Evolutionary conservation across 495 filamentous ascomycete species (phyloP).

Genomic region (Cercophora newfieldiana): DNA sequence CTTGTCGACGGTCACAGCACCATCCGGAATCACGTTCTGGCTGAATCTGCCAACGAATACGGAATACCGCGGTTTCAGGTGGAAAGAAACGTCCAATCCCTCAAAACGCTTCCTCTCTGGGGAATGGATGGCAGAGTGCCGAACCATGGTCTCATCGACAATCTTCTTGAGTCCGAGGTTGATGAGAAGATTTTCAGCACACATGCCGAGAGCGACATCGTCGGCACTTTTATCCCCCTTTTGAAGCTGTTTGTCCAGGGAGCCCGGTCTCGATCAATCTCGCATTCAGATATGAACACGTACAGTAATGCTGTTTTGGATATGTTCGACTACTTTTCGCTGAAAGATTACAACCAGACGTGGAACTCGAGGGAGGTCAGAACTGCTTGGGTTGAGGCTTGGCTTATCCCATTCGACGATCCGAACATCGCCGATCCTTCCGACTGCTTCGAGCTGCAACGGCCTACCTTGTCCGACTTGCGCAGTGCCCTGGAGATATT

Average conservation of each 20-base stretch:
- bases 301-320: constrained; percentile 30
- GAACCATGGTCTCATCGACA: constrained; percentile 63
- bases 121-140: constrained; percentile 64
- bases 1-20: constrained; percentile 63
- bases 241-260: constrained; percentile 57
- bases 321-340: constrained; percentile 33
- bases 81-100: constrained; percentile 63
- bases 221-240: constrained; percentile 62
- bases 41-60: constrained; percentile 65
- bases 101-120: constrained; percentile 68
- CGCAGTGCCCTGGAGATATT: constrained; percentile 60
- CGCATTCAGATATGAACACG: constrained; percentile 19
- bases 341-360: constrained; percentile 58
- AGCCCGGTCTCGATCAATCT: constrained; percentile 26
- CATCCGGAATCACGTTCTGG: constrained; percentile 67
- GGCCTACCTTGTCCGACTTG: constrained; percentile 58
- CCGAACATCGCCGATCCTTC: constrained; percentile 50
- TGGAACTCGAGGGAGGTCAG: constrained; percentile 65
- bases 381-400: constrained; percentile 60
- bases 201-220: constrained; percentile 53
- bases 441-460: constrained; percentile 58
- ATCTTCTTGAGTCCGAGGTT: constrained; percentile 62
- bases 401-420: constrained; percentile 58
- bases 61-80: constrained; percentile 67
- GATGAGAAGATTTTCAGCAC: constrained; percentile 54